phyloP scores from a whole-genome alignment of 225 moss, liverwort and hornwort genomes.

The Asterella californica region DNA sequence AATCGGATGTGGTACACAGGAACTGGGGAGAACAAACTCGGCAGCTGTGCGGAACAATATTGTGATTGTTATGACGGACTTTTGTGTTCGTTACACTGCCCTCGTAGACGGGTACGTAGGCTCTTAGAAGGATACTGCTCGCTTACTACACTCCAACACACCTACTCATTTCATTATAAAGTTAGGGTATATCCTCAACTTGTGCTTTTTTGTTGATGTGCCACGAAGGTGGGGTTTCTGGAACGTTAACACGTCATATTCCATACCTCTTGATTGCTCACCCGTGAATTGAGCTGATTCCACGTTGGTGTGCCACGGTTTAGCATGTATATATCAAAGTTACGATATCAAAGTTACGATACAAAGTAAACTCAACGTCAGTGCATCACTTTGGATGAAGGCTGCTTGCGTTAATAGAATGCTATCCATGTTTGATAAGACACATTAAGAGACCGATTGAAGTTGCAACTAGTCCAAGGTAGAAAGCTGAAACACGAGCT shows the following conservation, averaged over 20 bases:
- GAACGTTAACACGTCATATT: not conserved
- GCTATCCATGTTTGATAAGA: no score
- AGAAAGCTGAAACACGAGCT: no score
- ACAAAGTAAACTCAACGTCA: no score
- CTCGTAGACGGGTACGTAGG: conserved; percentile 52
- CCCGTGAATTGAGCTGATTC: no score
- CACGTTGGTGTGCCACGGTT: no score
- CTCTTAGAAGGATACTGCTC: not conserved
- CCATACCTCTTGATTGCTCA: no score
- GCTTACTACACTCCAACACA: not conserved
- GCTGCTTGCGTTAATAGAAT: no score
- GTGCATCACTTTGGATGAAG: no score
- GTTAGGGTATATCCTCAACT: not conserved
- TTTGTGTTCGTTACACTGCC: conserved; percentile 59
- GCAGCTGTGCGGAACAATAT: conserved; percentile 60
- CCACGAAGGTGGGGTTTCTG: not conserved
- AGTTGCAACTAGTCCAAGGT: not conserved
- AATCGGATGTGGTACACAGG: conserved; percentile 24
- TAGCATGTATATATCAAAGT: no score
- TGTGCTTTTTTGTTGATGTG: not conserved
- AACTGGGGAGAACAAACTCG: conserved; percentile 43
- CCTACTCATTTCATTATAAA: not conserved
- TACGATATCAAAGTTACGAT: no score
- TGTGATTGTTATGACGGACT: conserved; percentile 53
- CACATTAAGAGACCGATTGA: no score